phyloP scores from a whole-genome alignment of 2,329 filamentous ascomycete species.

The Xylaria digitata region DNA sequence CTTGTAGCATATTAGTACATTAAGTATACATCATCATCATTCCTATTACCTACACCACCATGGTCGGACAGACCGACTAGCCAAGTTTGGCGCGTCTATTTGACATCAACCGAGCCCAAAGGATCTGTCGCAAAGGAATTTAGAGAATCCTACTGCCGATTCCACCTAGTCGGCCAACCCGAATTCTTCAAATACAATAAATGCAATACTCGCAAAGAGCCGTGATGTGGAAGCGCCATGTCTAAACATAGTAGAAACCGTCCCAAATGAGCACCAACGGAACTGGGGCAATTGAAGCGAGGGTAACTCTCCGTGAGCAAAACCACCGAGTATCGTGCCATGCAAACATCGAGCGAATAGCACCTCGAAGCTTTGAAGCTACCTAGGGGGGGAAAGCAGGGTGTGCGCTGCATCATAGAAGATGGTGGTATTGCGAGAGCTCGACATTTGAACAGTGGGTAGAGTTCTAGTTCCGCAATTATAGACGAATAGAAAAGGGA shows the following conservation, averaged over 20 bases:
- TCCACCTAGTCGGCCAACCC: slow-evolving; percentile 28
- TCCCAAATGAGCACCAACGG: slow-evolving; percentile 11
- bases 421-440: neutral
- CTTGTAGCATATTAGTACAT: no score
- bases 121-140: slow-evolving; percentile 21
- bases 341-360: slow-evolving; percentile 30
- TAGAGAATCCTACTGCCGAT: slow-evolving; percentile 13
- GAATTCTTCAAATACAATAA: slow-evolving; percentile 3
- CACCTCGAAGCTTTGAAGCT: slow-evolving; percentile 13
- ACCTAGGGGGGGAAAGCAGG: neutral
- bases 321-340: slow-evolving; percentile 19
- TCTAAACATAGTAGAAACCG: neutral
- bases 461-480: neutral
- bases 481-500: neutral
- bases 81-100: slow-evolving; percentile 19
- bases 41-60: slow-evolving; percentile 1
- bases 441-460: neutral
- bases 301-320: neutral
- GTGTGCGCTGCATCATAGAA: neutral
- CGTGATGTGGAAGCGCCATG: neutral
- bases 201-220: neutral
- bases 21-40: no score
- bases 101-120: slow-evolving; percentile 6
- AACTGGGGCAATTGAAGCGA: slow-evolving; percentile 34
- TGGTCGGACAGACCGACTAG: slow-evolving; percentile 31